Conservation (phyloP, 345 rosid genomes). For the Balakata baccata region DNA sequence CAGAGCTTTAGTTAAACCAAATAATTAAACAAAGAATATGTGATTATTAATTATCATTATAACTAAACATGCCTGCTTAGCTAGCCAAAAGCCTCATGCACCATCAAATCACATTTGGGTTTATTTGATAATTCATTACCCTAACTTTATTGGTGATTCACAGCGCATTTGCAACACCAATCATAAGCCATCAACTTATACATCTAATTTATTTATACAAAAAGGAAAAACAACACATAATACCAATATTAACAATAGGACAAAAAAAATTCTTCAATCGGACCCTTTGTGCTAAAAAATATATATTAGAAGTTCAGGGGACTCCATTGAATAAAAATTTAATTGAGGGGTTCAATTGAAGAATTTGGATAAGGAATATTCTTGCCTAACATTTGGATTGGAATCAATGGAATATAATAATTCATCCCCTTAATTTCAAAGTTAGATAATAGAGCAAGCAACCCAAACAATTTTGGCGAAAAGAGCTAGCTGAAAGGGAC, state of each 20-base stretch:
- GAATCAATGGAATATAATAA: too few species aligned
- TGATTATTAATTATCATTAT: not conserved
- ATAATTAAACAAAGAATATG: constrained; percentile 5
- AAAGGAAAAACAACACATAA: too few species aligned
- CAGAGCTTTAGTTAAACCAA: not conserved
- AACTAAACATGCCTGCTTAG: too few species aligned
- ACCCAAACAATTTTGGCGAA: not conserved
- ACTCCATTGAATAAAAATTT: too few species aligned
- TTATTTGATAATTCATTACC: not conserved
- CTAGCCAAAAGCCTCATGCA: constrained; percentile 15
- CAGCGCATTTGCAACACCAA: constrained; percentile 26
- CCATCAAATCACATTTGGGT: constrained; percentile 7
- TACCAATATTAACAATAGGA: too few species aligned
- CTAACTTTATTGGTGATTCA: constrained; percentile 24
- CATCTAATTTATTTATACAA: not conserved
- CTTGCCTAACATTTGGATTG: too few species aligned
- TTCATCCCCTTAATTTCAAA: not conserved
- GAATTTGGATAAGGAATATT: too few species aligned
- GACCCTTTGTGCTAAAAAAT: too few species aligned
- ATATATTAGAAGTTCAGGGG: too few species aligned
- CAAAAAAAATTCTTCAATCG: too few species aligned
- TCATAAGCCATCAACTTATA: constrained; percentile 14
- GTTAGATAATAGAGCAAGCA: constrained; percentile 5
- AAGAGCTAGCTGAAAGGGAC: not conserved
- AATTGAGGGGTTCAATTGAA: too few species aligned